These are phyloP conservation scores for Trichocladium uniseriatum DNA, from an alignment of 495 filamentous ascomycete genomes.

Conservation along the genomic window DNA sequence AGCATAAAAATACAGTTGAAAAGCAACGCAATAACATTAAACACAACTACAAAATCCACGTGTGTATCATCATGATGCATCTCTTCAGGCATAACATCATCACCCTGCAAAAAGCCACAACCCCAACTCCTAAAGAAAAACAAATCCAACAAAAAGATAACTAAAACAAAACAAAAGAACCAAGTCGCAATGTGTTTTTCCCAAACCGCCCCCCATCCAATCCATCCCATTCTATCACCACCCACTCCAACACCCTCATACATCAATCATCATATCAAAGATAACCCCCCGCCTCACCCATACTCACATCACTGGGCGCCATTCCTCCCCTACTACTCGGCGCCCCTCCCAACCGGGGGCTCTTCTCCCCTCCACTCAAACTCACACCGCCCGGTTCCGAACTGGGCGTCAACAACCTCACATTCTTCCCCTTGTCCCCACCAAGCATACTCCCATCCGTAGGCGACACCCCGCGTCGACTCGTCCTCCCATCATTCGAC, in stretches of 20 bases:
- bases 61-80: too few relatives aligned
- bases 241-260: not conserved
- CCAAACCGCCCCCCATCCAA: not conserved
- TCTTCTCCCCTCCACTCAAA: conserved; percentile 4
- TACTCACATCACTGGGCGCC: conserved; percentile 10
- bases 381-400: conserved; percentile 23
- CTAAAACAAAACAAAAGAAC: not conserved
- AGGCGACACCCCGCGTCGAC: not conserved
- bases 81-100: not conserved
- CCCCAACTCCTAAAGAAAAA: not conserved
- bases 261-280: not conserved
- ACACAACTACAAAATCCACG: too few relatives aligned
- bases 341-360: not conserved
- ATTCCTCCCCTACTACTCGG: not conserved
- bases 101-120: not conserved
- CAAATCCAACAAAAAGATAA: not conserved
- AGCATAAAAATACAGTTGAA: too few relatives aligned
- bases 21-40: too few relatives aligned
- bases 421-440: not conserved
- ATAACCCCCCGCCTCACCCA: conserved; percentile 9
- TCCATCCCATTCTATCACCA: not conserved
- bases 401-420: conserved; percentile 18
- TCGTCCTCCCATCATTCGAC: not conserved
- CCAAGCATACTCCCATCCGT: not conserved
- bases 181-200: not conserved